phyloP scores from a whole-genome alignment of 345 rosid species.

The Gossypioides kirkii region DNA sequence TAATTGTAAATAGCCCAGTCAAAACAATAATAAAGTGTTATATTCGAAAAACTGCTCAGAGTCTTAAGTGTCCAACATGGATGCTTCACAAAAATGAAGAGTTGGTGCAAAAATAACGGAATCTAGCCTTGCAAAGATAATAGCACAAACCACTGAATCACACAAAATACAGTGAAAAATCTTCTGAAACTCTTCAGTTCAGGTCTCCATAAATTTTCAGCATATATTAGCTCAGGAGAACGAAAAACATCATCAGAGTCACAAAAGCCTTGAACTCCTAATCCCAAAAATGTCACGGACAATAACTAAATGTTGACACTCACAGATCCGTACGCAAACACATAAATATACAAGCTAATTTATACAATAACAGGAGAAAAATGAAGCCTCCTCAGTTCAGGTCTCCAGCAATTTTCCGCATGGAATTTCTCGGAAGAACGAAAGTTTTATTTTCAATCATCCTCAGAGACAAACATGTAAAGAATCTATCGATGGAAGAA shows the following conservation, averaged over 20 bases:
- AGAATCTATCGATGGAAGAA: background rate
- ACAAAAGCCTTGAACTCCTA: conserved; percentile 8
- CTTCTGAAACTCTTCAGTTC: conserved; percentile 34
- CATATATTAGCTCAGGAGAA: conserved; percentile 46
- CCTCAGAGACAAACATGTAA: conserved; percentile 28
- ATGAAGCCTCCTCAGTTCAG: conserved; percentile 51
- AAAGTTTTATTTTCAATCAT: conserved; percentile 25
- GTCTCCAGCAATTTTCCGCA: conserved; percentile 50
- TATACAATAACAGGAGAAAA: background rate
- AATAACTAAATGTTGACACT: no score
- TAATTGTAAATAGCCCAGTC: background rate
- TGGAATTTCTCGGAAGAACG: conserved; percentile 33
- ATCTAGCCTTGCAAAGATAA: background rate
- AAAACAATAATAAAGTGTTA: background rate
- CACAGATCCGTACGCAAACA: background rate
- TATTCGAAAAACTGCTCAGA: background rate
- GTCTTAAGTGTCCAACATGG: no score
- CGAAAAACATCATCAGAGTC: conserved; percentile 39
- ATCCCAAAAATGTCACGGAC: background rate
- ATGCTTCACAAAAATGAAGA: no score
- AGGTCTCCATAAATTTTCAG: conserved; percentile 46
- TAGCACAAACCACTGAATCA: no score
- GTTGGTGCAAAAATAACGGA: background rate
- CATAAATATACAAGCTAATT: background rate
- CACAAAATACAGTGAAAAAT: no score